Evolutionary conservation across 805 yeast species (phyloP), one percentile per base, ranked within the genome.

Genomic region (Lachancea waltii): DNA sequence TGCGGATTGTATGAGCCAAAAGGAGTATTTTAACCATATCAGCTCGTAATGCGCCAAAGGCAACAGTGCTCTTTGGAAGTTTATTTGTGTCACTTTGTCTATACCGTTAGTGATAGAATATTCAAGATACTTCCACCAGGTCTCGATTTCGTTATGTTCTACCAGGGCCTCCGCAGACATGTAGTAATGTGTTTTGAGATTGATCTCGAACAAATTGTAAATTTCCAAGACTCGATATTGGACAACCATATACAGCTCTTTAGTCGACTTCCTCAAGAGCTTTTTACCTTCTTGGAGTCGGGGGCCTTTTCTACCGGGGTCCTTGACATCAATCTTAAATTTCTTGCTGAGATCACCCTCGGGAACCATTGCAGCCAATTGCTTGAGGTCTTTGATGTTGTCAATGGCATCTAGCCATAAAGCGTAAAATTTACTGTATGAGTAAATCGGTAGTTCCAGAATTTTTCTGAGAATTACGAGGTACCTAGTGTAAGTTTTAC

Each of bases 251-350:
- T 58, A 61, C 13, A 56, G 35, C 32, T 54, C 59, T 35, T 58
- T 54, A 3, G 62, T 47, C 24, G 49, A 44, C 33, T 58, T 53
- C 28, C 41, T 51, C 14, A 66, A 45, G 11, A 43, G 42, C 25
- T 45, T 45, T 35, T 65, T 58, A 7, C 65, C 50, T 14, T 59
- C 63, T 5, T 44, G 38, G 7, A 77, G 50, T 3, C 65, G 43
- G 8, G 59, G 51, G 41, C 64, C 64, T 27, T 46, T 48, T 41
- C 64, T 52, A 3, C 55, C 53, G 10, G 38, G 35, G 29, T 35
- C 44, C 16, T 47, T 28, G 3, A 46, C 28, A 26, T 53, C 49
- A 3, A 56, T 43, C 30, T 55, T 52, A 23, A 57, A 35, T 40
- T 49, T 51, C 14, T 47, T 48, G 22, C 31, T 15, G 22, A 56